Conservation (phyloP, 164 flowering plant species). For the Cinnamomum micranthum region DNA sequence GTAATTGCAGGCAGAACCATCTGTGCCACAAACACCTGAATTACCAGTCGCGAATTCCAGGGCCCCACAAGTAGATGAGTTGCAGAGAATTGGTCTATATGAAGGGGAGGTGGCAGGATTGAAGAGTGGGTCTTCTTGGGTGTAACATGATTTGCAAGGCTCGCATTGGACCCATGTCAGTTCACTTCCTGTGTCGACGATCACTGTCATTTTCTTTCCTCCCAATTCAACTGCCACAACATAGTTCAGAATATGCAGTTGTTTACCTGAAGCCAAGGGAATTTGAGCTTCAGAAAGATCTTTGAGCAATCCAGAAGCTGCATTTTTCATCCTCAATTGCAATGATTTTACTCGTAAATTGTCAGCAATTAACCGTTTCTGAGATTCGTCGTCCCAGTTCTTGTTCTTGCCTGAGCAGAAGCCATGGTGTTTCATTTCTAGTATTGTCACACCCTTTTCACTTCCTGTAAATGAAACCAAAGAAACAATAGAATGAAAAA, state of each 20-base stretch:
- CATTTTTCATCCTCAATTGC: slow-evolving; percentile 36
- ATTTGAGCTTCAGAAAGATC: slow-evolving; percentile 32
- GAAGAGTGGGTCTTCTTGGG: slow-evolving; percentile 68
- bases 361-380: slow-evolving; percentile 38
- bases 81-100: slow-evolving; percentile 48
- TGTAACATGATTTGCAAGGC: slow-evolving; percentile 67
- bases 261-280: slow-evolving; percentile 57
- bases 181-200: slow-evolving; percentile 90
- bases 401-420: slow-evolving; percentile 30
- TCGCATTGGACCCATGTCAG: slow-evolving; percentile 89
- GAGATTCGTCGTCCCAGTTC: slow-evolving; percentile 37
- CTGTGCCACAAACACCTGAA: slow-evolving; percentile 35
- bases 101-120: slow-evolving; percentile 55
- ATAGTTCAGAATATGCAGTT: slow-evolving; percentile 66
- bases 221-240: slow-evolving; percentile 58
- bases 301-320: slow-evolving; percentile 12
- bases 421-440: slow-evolving; percentile 64
- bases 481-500: neutral
- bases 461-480: slow-evolving; percentile 28
- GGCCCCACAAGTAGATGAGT: slow-evolving; percentile 53
- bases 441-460: slow-evolving; percentile 40
- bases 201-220: slow-evolving; percentile 44
- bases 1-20: slow-evolving; percentile 45
- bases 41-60: slow-evolving; percentile 49
- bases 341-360: slow-evolving; percentile 38